Conservation (phyloP, 768 basidiomycete species). For the Xerocomus spinulosus region DNA sequence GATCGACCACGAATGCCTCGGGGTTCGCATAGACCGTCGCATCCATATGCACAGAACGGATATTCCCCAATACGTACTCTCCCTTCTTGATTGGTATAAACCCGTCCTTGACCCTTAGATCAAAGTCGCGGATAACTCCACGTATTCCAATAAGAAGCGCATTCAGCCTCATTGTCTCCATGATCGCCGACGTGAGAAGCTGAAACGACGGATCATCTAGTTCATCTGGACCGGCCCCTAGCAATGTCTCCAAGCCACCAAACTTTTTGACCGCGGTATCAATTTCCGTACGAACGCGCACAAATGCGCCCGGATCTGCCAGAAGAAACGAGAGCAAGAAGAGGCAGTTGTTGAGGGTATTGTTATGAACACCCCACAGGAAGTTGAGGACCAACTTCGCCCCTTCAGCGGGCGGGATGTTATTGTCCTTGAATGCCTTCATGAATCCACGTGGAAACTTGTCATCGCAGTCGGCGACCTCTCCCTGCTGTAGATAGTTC, state of each 20-base stretch:
- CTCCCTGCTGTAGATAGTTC: constrained; percentile 12
- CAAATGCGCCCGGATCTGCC: constrained; percentile 39
- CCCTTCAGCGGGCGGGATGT: constrained; percentile 13
- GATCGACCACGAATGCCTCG: constrained; percentile 14
- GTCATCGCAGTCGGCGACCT: constrained; percentile 1
- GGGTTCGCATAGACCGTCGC: constrained; percentile 8
- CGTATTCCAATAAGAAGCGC: constrained; percentile 15
- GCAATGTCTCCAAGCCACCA: constrained; percentile 10
- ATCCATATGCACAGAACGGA: constrained; percentile 20
- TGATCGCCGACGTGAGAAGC: constrained; percentile 23
- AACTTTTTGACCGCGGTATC: constrained; percentile 27
- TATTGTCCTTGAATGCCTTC: constrained; percentile 15
- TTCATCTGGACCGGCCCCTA: constrained; percentile 7
- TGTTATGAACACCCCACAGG: constrained; percentile 21
- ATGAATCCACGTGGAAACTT: constrained; percentile 12
- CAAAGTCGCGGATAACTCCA: constrained; percentile 15
- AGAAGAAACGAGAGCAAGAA: constrained; percentile 32
- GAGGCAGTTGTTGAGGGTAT: constrained; percentile 17
- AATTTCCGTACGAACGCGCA: constrained; percentile 43
- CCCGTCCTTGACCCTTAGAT: constrained; percentile 7
- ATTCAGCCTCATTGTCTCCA: constrained; percentile 26
- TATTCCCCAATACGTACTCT: constrained; percentile 17
- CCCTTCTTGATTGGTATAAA: constrained; percentile 17
- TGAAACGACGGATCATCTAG: constrained; percentile 17
- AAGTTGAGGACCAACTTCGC: constrained; percentile 19